Evolutionary conservation across 257 asterid species (phyloP).

Genomic region (Solanum etuberosum): DNA sequence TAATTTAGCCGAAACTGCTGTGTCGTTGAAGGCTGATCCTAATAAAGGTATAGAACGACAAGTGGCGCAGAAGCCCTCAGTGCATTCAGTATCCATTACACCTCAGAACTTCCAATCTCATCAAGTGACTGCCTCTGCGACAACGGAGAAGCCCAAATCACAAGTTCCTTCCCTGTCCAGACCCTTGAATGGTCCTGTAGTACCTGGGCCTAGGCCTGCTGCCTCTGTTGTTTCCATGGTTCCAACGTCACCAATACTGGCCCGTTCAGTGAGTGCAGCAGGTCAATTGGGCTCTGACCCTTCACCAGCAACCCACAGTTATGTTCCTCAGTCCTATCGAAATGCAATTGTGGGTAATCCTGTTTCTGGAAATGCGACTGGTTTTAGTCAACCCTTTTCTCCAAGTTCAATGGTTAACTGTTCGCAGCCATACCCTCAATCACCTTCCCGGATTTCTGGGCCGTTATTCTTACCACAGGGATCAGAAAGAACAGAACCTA

Average conservation of each 20-base stretch:
- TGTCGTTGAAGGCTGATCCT: constrained; percentile 20
- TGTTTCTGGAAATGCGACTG: constrained; percentile 27
- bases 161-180: constrained; percentile 51
- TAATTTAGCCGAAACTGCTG: constrained; percentile 26
- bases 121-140: constrained; percentile 12
- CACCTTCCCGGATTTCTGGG: constrained; percentile 25
- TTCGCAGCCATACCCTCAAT: constrained; percentile 35
- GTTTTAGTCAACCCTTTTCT: constrained; percentile 41
- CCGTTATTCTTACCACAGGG: constrained; percentile 33
- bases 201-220: constrained; percentile 45
- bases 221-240: constrained; percentile 39
- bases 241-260: constrained; percentile 40
- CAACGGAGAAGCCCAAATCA: constrained; percentile 31
- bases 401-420: constrained; percentile 32
- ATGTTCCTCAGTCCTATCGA: constrained; percentile 71
- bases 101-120: constrained; percentile 21
- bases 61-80: constrained; percentile 25
- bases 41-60: constrained; percentile 24
- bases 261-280: constrained; percentile 73
- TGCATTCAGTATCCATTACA: constrained; percentile 11
- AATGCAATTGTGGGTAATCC: constrained; percentile 65
- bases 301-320: constrained; percentile 36
- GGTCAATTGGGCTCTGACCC: constrained; percentile 69
- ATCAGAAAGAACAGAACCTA: constrained; percentile 43
- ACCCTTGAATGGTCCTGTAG: constrained; percentile 74